Percentiles rank a stretch among this genome's conserved stretches.
These are phyloP conservation scores for Lippia alba DNA, from an alignment of 305 asterid genomes.

Conservation along the genomic window DNA sequence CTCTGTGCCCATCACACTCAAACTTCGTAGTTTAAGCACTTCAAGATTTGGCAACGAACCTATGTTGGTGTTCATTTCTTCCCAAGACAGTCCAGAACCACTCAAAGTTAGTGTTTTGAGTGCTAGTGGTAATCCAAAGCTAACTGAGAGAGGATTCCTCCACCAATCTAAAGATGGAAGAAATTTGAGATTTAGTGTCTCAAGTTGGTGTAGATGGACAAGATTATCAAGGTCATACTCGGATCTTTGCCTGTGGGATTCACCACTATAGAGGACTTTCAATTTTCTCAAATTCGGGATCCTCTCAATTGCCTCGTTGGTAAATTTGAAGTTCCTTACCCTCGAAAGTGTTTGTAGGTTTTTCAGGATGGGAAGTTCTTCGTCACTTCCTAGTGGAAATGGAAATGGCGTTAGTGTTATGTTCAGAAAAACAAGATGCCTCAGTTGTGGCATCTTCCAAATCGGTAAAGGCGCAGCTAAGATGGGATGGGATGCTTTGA, in stretches of 20 bases:
- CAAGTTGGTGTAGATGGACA: background rate
- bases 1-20: background rate
- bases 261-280: background rate
- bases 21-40: background rate
- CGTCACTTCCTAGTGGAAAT: background rate
- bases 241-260: background rate
- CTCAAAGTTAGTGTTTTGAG: background rate
- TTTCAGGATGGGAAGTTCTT: background rate
- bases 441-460: slow-evolving; percentile 2
- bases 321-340: background rate
- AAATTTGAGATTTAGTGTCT: background rate
- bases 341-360: background rate
- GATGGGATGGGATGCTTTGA: background rate
- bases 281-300: background rate
- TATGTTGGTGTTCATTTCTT: background rate
- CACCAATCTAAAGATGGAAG: background rate
- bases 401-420: background rate
- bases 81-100: background rate
- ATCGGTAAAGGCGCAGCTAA: slow-evolving; percentile 1
- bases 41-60: background rate
- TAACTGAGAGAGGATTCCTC: background rate
- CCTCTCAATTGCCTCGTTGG: background rate
- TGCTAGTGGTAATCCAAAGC: background rate
- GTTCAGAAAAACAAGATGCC: background rate
- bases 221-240: background rate